Percentiles rank a stretch among this genome's conserved stretches.
phyloP scores from a whole-genome alignment of 2,329 filamentous ascomycete species.

The Byssothecium circinans region DNA sequence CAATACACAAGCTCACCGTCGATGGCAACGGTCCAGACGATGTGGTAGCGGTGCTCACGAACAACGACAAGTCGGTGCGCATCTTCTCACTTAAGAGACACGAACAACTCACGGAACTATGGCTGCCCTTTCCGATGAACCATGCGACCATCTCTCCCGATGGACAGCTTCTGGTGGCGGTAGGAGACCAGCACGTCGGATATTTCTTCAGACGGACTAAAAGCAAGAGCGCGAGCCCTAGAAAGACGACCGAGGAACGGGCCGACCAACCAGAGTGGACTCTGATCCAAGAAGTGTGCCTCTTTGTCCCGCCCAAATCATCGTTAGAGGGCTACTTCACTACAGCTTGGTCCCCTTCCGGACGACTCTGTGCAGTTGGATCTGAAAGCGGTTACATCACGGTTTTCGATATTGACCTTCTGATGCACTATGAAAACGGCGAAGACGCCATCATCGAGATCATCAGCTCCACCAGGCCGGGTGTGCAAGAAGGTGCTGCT shows the following conservation, averaged over 20 bases:
- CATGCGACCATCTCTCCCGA: slow-evolving; percentile 92
- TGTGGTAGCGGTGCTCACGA: slow-evolving; percentile 75
- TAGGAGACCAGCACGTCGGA: slow-evolving; percentile 83
- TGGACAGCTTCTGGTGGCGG: slow-evolving; percentile 75
- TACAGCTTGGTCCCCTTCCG: slow-evolving; percentile 73
- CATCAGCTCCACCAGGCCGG: slow-evolving; percentile 76
- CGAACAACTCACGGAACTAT: slow-evolving; percentile 68
- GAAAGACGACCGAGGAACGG: slow-evolving; percentile 25
- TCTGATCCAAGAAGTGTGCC: slow-evolving; percentile 43
- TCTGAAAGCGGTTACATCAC: slow-evolving; percentile 81
- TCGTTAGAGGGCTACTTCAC: slow-evolving; percentile 68
- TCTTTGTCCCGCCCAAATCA: slow-evolving; percentile 45
- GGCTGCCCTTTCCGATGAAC: slow-evolving; percentile 85
- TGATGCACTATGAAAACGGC: slow-evolving; percentile 46
- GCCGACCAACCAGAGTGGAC: slow-evolving; percentile 43
- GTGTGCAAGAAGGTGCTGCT: slow-evolving; percentile 48
- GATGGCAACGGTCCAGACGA: slow-evolving; percentile 53
- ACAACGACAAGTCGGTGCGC: slow-evolving; percentile 88
- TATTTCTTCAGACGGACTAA: slow-evolving; percentile 73
- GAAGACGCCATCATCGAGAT: slow-evolving; percentile 70
- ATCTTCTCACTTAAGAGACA: slow-evolving; percentile 75
- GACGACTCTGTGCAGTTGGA: slow-evolving; percentile 71
- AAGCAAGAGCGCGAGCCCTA: slow-evolving; percentile 26
- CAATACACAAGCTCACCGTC: slow-evolving; percentile 58
- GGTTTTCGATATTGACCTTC: slow-evolving; percentile 64